Evolutionary conservation across 768 basidiomycete genomes (phyloP), one percentile per base, ranked within the genome.

Genomic region (Mrakia gelida): DNA sequence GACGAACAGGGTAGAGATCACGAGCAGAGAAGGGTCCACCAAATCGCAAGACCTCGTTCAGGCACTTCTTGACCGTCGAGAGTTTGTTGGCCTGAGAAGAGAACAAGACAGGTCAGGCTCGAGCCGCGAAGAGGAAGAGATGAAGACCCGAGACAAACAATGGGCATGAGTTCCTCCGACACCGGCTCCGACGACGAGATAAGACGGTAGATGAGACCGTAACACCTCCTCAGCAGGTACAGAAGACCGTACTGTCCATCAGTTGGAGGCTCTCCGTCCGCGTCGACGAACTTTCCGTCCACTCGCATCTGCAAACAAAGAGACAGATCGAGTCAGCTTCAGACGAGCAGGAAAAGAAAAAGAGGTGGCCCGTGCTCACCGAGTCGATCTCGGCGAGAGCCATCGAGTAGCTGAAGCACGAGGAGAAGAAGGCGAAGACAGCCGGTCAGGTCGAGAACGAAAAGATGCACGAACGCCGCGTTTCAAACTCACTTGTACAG

Each of bases 101-200:
- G 30, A 34, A 41, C 28, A 45, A 13, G 2, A 18, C 32, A 61
- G 61, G 32, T 26, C 38, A 34, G 52, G 49, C 15, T 52, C 15
- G 18, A 52, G 49, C 21, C 18, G 18, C 62, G 28, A 45, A 6
- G 23, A 68, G 30, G n/a, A 30, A 41, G 61, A 18, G 61, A 18
- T 6, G 11, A 52, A 30, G 52, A 71, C 26, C 78, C 21, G 62
- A 80, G 59, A 83, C 89, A 75, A 84, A 95, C 95, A 56, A 97
- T 89, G 8, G 95, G 95, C 92, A 98, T 98, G 23, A 99, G 86
- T 84, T 98, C 97, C 84, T 99, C 97, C 0, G 94, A 96, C 3
- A 99, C 95, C 0, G 97, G 97, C 85, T 98, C 96, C 80, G 92
- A 94, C 28, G 94, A 94, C 34, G 94, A 95, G 80, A 99, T 88